These are phyloP conservation scores for Phytophthora aleatoria DNA, from an alignment of 352 stramenopile genomes.

Conservation along the genomic window DNA sequence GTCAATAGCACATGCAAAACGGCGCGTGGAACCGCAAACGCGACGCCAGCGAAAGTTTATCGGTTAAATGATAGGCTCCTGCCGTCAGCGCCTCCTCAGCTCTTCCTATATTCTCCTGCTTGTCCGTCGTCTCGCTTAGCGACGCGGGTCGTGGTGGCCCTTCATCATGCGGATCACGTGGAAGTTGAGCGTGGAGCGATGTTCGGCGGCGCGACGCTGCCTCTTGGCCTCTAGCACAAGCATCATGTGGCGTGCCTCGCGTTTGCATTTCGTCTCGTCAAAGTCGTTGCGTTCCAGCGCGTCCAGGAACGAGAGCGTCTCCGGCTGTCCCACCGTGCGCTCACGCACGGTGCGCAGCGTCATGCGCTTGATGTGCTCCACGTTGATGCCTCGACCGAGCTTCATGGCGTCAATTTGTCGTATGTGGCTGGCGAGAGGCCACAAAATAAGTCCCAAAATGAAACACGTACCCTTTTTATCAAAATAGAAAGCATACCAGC, in stretches of 20 bases:
- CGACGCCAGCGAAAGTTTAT: conserved; percentile 25
- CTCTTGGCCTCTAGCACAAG: conserved; percentile 78
- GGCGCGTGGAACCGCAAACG: conserved; percentile 7
- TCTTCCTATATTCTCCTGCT: conserved; percentile 5
- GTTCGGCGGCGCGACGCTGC: conserved; percentile 61
- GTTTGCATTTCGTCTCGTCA: conserved; percentile 83
- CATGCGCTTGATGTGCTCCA: conserved; percentile 92
- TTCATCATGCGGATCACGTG: conserved; percentile 91
- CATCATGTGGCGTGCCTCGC: conserved; percentile 79
- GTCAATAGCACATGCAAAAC: conserved; percentile 14
- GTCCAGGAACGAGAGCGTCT: conserved; percentile 86
- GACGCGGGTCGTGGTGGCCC: conserved; percentile 43
- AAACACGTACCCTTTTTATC: not conserved
- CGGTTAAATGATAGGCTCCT: conserved; percentile 17
- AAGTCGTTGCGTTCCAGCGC: conserved; percentile 86
- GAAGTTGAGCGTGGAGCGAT: conserved; percentile 89
- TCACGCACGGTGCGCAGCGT: conserved; percentile 86
- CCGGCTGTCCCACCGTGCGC: conserved; percentile 71
- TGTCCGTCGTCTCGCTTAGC: conserved; percentile 20
- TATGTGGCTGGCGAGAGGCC: conserved; percentile 20
- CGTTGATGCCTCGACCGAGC: conserved; percentile 76
- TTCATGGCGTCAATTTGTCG: conserved; percentile 56
- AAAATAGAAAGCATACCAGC: not conserved
- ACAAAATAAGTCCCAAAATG: conserved; percentile 12
- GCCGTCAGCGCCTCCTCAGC: conserved; percentile 2